Evolutionary conservation across 768 basidiomycete genomes (phyloP).

Genomic region (Russula abietina): DNA sequence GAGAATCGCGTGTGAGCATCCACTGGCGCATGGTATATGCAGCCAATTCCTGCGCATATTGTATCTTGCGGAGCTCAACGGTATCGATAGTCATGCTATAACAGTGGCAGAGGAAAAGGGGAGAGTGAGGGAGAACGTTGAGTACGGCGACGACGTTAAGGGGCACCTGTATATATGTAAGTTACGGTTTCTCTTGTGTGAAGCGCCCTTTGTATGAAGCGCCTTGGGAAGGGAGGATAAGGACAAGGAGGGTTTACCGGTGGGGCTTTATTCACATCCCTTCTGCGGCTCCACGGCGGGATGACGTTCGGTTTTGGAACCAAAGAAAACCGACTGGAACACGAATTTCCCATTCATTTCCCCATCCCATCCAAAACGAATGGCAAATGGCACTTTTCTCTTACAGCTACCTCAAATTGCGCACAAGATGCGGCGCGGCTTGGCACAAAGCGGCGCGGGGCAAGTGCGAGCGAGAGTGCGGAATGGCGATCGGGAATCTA

Average conservation of each 20-base stretch:
- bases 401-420: neutral
- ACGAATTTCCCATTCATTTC: neutral
- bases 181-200: neutral
- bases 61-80: slow-evolving; percentile 31
- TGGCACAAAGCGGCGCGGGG: too few relatives aligned
- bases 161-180: neutral
- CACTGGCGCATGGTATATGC: slow-evolving; percentile 38
- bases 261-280: neutral
- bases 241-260: neutral
- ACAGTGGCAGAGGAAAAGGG: neutral
- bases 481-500: neutral
- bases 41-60: slow-evolving; percentile 36
- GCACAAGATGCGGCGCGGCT: neutral
- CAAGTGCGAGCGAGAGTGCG: too few relatives aligned
- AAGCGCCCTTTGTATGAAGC: neutral
- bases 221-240: too few relatives aligned
- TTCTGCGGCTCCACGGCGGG: slow-evolving; percentile 5
- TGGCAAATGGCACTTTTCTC: too few relatives aligned
- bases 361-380: too few relatives aligned
- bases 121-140: neutral
- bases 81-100: slow-evolving; percentile 22
- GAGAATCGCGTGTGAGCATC: slow-evolving; percentile 30
- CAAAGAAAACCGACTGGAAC: neutral
- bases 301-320: neutral
- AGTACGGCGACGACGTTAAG: neutral